Evolutionary conservation across 1,139 yeast species (phyloP).

Genomic region (Yamadazyma mexicana): DNA sequence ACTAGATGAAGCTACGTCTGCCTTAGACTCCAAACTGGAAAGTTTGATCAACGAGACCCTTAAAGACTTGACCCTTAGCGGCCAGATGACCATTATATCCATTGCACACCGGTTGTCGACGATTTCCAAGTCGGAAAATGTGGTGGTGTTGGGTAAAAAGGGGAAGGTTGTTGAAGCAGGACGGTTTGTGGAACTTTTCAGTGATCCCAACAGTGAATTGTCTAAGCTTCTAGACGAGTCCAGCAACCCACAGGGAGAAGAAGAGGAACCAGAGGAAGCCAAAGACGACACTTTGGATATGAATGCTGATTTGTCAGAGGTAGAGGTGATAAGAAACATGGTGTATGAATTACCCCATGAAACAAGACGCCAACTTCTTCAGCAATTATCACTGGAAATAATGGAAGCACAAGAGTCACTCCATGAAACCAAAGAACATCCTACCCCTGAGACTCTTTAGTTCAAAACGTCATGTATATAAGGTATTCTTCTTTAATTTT

Average conservation of each 20-base stretch:
- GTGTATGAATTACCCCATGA: slow-evolving; percentile 43
- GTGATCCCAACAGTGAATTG: slow-evolving; percentile 44
- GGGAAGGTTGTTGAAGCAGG: slow-evolving; percentile 47
- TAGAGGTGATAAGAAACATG: slow-evolving; percentile 32
- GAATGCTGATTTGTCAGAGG: slow-evolving; percentile 19
- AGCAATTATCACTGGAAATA: slow-evolving; percentile 27
- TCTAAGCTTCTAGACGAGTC: slow-evolving; percentile 46
- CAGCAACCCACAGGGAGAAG: slow-evolving; percentile 18
- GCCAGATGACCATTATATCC: slow-evolving; percentile 81
- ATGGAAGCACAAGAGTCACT: slow-evolving; percentile 19
- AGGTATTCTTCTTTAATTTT: neutral
- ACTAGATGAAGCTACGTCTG: slow-evolving; percentile 80
- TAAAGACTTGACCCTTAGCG: slow-evolving; percentile 48
- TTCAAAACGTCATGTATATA: neutral
- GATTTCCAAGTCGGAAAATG: slow-evolving; percentile 54
- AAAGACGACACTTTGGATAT: slow-evolving; percentile 5
- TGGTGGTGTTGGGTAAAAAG: slow-evolving; percentile 54
- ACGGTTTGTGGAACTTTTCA: slow-evolving; percentile 41
- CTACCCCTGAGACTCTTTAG: slow-evolving; percentile 4
- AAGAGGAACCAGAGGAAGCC: slow-evolving; percentile 21
- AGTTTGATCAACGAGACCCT: slow-evolving; percentile 62
- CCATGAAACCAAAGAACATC: slow-evolving; percentile 1
- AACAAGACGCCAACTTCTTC: slow-evolving; percentile 29
- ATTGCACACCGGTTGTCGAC: slow-evolving; percentile 92
- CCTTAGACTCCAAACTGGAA: slow-evolving; percentile 75